Conservation (phyloP, 148 eudicot genomes). For the Persicaria maculosa region DNA sequence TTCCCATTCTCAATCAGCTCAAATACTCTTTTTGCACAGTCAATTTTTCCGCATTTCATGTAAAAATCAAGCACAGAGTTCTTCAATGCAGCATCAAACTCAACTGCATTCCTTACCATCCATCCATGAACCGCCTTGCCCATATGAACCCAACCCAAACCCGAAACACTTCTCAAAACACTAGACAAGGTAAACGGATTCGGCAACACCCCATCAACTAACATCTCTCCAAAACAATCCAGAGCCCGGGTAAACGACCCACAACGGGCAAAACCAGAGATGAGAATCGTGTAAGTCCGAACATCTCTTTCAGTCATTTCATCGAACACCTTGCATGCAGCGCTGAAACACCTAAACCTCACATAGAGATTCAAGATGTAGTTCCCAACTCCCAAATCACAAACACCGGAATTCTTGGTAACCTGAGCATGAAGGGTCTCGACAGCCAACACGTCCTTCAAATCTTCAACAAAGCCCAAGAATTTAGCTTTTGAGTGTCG, state of each 20-base stretch:
- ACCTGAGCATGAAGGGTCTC: slow-evolving; percentile 35
- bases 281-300: slow-evolving; percentile 58
- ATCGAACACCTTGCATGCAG: slow-evolving; percentile 62
- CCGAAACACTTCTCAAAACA: slow-evolving; percentile 63
- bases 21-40: slow-evolving; percentile 44
- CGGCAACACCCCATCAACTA: slow-evolving; percentile 40
- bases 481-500: slow-evolving; percentile 17
- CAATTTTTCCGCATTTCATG: slow-evolving; percentile 41
- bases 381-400: slow-evolving; percentile 32
- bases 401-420: slow-evolving; percentile 37
- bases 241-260: slow-evolving; percentile 35
- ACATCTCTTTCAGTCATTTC: slow-evolving; percentile 70
- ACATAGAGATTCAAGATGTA: slow-evolving; percentile 47
- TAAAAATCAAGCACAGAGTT: slow-evolving; percentile 67
- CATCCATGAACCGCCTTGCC: slow-evolving; percentile 66
- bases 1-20: slow-evolving; percentile 32
- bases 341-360: slow-evolving; percentile 26
- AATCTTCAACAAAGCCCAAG: slow-evolving; percentile 25
- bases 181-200: slow-evolving; percentile 72
- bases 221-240: slow-evolving; percentile 43
- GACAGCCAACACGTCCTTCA: slow-evolving; percentile 15
- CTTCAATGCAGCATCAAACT: slow-evolving; percentile 43
- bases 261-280: slow-evolving; percentile 48
- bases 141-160: slow-evolving; percentile 23
- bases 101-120: slow-evolving; percentile 43